These are phyloP conservation scores for Filobasidium floriforme DNA, from an alignment of 768 basidiomycete species.

Conservation along the genomic window DNA sequence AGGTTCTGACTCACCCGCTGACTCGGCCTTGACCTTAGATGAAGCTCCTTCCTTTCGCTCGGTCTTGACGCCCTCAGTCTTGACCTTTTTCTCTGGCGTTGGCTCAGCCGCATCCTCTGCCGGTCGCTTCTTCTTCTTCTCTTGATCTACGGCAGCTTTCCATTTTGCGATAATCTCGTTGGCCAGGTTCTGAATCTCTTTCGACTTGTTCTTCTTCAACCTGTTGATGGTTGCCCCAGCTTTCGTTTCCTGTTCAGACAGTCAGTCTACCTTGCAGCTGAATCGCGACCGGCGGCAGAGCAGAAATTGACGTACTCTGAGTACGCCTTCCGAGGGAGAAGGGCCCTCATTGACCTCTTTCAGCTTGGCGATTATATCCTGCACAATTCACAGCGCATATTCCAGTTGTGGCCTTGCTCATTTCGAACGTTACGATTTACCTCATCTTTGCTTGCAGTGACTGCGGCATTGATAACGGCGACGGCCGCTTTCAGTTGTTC, in stretches of 20 bases:
- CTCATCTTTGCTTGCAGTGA: slow-evolving; percentile 28
- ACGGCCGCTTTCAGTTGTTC: slow-evolving; percentile 22
- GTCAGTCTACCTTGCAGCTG: background rate
- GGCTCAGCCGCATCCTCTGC: slow-evolving; percentile 26
- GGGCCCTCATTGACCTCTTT: slow-evolving; percentile 33
- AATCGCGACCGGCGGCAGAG: background rate
- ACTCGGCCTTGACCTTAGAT: slow-evolving; percentile 11
- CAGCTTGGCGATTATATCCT: slow-evolving; percentile 37
- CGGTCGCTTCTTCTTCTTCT: slow-evolving; percentile 41
- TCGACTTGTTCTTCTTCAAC: slow-evolving; percentile 30
- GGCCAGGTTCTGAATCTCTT: slow-evolving; percentile 30
- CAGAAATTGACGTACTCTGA: slow-evolving; percentile 31
- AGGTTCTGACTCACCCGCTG: slow-evolving; percentile 4
- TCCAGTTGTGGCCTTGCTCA: background rate
- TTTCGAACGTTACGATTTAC: slow-evolving; percentile 13
- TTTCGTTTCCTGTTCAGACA: slow-evolving; percentile 34
- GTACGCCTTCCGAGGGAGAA: slow-evolving; percentile 35
- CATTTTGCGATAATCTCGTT: slow-evolving; percentile 41
- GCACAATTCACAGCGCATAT: background rate
- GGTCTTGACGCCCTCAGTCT: slow-evolving; percentile 4
- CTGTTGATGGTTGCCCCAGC: slow-evolving; percentile 41
- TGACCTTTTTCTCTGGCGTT: slow-evolving; percentile 13
- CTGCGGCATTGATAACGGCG: slow-evolving; percentile 33
- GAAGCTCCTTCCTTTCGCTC: background rate
- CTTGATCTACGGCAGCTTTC: slow-evolving; percentile 41